Evolutionary conservation across 345 rosid species (phyloP).

Genomic region (Linum tenue): DNA sequence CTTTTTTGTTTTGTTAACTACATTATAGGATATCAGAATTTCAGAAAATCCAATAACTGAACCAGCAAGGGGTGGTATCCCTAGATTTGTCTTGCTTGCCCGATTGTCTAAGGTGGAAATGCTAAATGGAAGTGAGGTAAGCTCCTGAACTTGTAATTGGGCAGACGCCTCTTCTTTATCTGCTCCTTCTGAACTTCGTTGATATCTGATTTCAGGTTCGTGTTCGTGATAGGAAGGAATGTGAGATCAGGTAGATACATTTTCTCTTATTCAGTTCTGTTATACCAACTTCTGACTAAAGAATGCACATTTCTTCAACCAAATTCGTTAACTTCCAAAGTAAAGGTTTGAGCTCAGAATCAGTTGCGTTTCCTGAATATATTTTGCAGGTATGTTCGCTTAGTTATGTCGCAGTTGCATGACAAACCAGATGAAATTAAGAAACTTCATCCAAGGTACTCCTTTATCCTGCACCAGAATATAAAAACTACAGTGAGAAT

Average conservation of each 20-base stretch:
- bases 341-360: not conserved
- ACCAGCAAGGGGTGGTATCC: constrained; percentile 64
- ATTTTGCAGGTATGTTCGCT: constrained; percentile 62
- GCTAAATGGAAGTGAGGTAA: constrained; percentile 96
- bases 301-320: no score
- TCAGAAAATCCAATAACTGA: constrained; percentile 78
- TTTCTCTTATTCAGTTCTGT: not conserved
- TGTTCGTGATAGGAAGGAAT: constrained; percentile 83
- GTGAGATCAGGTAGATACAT: constrained; percentile 73
- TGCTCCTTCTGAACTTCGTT: constrained; percentile 15
- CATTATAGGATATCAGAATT: constrained; percentile 70
- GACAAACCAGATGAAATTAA: constrained; percentile 43
- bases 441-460: constrained; percentile 70
- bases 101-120: constrained; percentile 65
- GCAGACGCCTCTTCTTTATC: constrained; percentile 6
- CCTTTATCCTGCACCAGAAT: not conserved
- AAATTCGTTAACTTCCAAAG: no score
- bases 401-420: constrained; percentile 54
- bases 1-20: constrained; percentile 11
- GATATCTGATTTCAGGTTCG: constrained; percentile 40
- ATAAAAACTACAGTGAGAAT: no score
- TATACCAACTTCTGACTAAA: not conserved
- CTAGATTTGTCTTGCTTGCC: constrained; percentile 75
- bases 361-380: constrained; percentile 2
- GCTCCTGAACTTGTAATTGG: constrained; percentile 7